These are phyloP conservation scores for Ophiognomonia clavigignenti-juglandacearum DNA, from an alignment of 2,329 filamentous ascomycete genomes.

Conservation along the genomic window DNA sequence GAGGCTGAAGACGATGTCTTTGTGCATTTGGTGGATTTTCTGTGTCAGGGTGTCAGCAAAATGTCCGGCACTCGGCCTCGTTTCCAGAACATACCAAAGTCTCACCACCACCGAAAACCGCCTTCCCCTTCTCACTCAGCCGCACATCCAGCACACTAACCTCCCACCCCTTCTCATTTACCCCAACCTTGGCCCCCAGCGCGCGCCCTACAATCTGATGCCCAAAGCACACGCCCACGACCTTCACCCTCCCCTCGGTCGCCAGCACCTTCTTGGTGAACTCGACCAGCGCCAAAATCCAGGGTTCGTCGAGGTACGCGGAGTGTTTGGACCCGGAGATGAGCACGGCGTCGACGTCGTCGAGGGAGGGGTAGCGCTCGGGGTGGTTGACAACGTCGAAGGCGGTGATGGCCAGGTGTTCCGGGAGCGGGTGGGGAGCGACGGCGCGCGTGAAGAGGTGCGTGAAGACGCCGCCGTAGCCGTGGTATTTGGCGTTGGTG, in stretches of 20 bases:
- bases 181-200: slow-evolving; percentile 60
- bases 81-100: slow-evolving; percentile 33
- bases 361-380: slow-evolving; percentile 65
- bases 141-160: slow-evolving; percentile 66
- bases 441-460: slow-evolving; percentile 52
- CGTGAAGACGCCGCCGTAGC: slow-evolving; percentile 69
- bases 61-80: neutral
- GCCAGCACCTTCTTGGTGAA: slow-evolving; percentile 53
- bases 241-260: slow-evolving; percentile 57
- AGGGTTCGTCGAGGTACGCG: slow-evolving; percentile 67
- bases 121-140: slow-evolving; percentile 64
- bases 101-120: slow-evolving; percentile 64
- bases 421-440: slow-evolving; percentile 36
- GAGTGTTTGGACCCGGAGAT: slow-evolving; percentile 73
- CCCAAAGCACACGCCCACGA: slow-evolving; percentile 83
- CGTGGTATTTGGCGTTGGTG: slow-evolving; percentile 60
- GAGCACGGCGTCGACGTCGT: slow-evolving; percentile 75
- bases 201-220: slow-evolving; percentile 80
- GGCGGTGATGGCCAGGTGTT: slow-evolving; percentile 52
- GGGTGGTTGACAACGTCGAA: slow-evolving; percentile 67
- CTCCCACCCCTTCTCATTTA: slow-evolving; percentile 73
- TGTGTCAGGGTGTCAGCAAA: neutral
- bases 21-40: slow-evolving; percentile 77
- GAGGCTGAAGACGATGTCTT: slow-evolving; percentile 64
- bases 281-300: slow-evolving; percentile 71